Evolutionary conservation across 208 protist species (phyloP), one percentile per base, ranked within the genome.

Genomic region (Crithidia bombi): DNA sequence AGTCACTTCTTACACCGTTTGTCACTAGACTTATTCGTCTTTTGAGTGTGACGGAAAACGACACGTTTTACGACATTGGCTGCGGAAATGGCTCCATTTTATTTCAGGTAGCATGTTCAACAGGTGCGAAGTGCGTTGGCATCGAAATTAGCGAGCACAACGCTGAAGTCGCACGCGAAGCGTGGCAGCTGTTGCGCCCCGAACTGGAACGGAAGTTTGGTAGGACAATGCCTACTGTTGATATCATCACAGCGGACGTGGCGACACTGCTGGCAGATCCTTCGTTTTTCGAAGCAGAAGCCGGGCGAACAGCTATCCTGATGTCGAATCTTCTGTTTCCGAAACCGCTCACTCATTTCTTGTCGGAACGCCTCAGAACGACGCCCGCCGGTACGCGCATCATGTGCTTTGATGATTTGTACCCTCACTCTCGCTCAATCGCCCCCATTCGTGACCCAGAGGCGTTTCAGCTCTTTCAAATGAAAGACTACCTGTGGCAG

Each of bases 81-180:
- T 93, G 91, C 43, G 91, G 89, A 0, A 94, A 93, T 65, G 90
- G 90, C 32, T 92, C 85, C 39, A 82, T 95, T 21, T 55, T 95
- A 11, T 93, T 95, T 73, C 90, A 95, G 58, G 85, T 95, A 10
- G 90, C 87, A 3, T 74, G 72, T 19, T 43, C 85, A 51, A 95
- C 90, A 5, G 90, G 90, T 1, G 82, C 75, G 5, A 80, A 83
- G 39, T 92, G 87, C 39, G 80, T 95, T 17, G 90, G 90, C n/a
- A 76, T 95, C 26, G 90, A 95, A 54, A 79, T 95, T 44, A 89
- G 87, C 54, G 59, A 64, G 35, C 76, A 76, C 33, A 95, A 95
- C 56, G 86, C 87, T 12, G 47, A 59, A 5, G 84, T 95, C 12
- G 87, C 90, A 3, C 63, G 49, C 32, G 75, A 86, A 30, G 84